Evolutionary conservation across 2,329 filamentous ascomycete species (phyloP).

Genomic region (Epicoccum nigrum): DNA sequence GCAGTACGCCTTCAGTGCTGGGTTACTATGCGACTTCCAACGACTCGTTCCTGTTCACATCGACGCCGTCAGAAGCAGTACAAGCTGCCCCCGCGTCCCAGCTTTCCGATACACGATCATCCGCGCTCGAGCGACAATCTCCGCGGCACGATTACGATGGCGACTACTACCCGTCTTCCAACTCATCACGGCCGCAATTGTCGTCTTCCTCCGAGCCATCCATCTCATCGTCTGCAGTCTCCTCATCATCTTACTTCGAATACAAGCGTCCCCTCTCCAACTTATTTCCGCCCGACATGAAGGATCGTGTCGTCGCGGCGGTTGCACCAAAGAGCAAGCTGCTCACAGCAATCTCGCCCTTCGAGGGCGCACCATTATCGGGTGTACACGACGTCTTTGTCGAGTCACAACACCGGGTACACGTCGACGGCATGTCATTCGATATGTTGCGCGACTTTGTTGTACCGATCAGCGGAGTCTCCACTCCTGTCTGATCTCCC

Average conservation of each 20-base stretch:
- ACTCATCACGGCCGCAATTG: conserved; percentile 35
- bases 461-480: conserved; percentile 25
- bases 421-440: conserved; percentile 45
- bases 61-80: conserved; percentile 36
- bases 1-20: conserved; percentile 38
- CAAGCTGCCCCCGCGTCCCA: conserved; percentile 28
- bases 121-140: conserved; percentile 17
- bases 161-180: conserved; percentile 33
- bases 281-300: conserved; percentile 29
- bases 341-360: conserved; percentile 42
- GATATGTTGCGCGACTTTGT: conserved; percentile 42
- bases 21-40: conserved; percentile 38
- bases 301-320: conserved; percentile 39
- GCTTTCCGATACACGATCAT: conserved; percentile 27
- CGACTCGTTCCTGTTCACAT: conserved; percentile 41
- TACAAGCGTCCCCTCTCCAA: conserved; percentile 32
- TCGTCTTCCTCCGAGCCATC: conserved; percentile 43
- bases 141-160: conserved; percentile 14
- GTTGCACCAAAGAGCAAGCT: conserved; percentile 36
- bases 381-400: conserved; percentile 42
- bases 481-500: conserved; percentile 33
- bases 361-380: conserved; percentile 36
- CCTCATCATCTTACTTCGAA: conserved; percentile 44
- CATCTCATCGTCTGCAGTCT: conserved; percentile 33
- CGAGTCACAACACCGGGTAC: conserved; percentile 41